Percentiles rank a stretch among this genome's conserved stretches.
These are phyloP conservation scores for Emericellopsis cladophorae DNA, from an alignment of 2,329 filamentous ascomycete genomes.

Conservation along the genomic window DNA sequence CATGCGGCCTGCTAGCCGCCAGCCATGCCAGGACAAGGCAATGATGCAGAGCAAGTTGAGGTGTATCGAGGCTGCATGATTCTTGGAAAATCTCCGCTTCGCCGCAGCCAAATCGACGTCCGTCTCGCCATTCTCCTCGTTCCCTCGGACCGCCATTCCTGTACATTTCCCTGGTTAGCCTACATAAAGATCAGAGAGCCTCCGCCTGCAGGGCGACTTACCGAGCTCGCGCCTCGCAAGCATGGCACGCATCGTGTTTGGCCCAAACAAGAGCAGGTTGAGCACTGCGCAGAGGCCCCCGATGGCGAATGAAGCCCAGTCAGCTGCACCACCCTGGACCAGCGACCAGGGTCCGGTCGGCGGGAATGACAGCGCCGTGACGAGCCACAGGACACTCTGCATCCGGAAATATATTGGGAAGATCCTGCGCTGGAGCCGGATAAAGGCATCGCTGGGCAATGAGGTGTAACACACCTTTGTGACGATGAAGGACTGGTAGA, in stretches of 20 bases:
- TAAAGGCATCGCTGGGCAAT: slow-evolving; percentile 21
- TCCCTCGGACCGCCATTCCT: not conserved
- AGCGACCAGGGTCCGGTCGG: slow-evolving; percentile 11
- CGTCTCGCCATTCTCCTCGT: too few relatives aligned
- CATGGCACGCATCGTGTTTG: not conserved
- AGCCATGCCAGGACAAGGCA: not conserved
- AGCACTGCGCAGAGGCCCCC: not conserved
- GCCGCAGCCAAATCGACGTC: not conserved
- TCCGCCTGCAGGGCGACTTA: not conserved
- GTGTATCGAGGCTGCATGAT: slow-evolving; percentile 1
- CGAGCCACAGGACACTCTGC: slow-evolving; percentile 19
- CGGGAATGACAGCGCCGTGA: slow-evolving; percentile 14
- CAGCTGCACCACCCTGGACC: not conserved
- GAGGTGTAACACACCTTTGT: slow-evolving; percentile 7
- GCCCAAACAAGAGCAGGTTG: not conserved
- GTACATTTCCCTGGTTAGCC: too few relatives aligned
- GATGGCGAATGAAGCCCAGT: not conserved
- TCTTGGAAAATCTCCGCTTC: not conserved
- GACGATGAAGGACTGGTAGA: slow-evolving; percentile 25
- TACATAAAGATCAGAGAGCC: too few relatives aligned
- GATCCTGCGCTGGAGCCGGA: slow-evolving; percentile 23
- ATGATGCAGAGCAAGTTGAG: not conserved
- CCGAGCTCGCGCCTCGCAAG: not conserved
- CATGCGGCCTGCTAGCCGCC: not conserved
- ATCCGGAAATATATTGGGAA: slow-evolving; percentile 27